Evolutionary conservation across 768 basidiomycete species (phyloP), one percentile per base, ranked within the genome.

Genomic region (Harrya chromipes): DNA sequence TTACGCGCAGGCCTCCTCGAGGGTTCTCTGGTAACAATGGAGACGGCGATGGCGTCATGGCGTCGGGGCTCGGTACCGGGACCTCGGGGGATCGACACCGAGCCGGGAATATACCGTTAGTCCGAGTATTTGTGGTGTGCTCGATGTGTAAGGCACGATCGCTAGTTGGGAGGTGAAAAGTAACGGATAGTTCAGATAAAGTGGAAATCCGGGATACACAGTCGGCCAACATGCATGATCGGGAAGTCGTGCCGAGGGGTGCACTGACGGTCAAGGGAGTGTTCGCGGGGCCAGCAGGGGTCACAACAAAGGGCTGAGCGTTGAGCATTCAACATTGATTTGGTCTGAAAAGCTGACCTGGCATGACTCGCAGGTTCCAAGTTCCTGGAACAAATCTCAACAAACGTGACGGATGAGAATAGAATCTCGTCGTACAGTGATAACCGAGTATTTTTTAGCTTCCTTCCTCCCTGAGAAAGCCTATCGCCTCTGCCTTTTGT

Each of bases 91-190:
- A 13, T 20, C 19, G 17, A 13, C 7, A 17, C 17, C 13, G 35
- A 34, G 44, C 19, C 37, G 49, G 10, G 57, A 39, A 29, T 50
- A 42, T 8, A 47, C n/a, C n/a, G n/a, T n/a, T 1, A 1, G 43
- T 27, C 26, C n/a, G n/a, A n/a, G 35, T 20, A 43, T 53, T 55
- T 19, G 40, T 29, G 1, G 48, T 38, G 13, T 20, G 40, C 2
- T 57, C 55, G 4, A 57, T 29, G 6, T 40, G 38, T 31, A 26
- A 17, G 20, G 59, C 19, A 9, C 41, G 50, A 26, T 51, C 36
- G 33, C 59, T 61, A 16, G n/a, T n/a, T n/a, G n/a, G n/a, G n/a
- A n/a, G n/a, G n/a, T n/a, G n/a, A n/a, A n/a, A 6, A 10, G 4
- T 9, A 19, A 23, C 11, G 3, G 29, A 13, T 13, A 29, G 27